Base-by-base conservation (phyloP, 306 rosid genomes). In the Adenanthera pavonina region DNA sequence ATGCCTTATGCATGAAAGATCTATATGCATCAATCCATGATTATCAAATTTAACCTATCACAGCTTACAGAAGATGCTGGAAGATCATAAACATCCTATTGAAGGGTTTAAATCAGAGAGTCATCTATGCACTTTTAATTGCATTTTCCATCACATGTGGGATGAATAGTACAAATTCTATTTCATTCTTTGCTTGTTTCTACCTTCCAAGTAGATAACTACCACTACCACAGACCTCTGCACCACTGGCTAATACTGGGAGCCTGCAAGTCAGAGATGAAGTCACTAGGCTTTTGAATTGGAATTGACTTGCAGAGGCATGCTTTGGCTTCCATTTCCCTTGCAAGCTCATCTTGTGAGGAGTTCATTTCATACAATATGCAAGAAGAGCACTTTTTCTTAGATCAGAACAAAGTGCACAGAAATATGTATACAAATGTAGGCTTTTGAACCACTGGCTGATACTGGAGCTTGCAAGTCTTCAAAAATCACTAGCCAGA, bases 171-270 rank as follows among this genome's bases (percentile, higher is more conserved):
- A 36, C 59, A 67, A 20, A 51, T 75, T 53, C 66, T 49, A 41
- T 13, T 35, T n/a, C 8, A 44, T 35, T 38, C 59, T 9, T 54
- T 46, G 19, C 53, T 59, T 51, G 9, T 51, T 40, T 84, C 78
- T 38, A 62, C 74, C 34, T 25, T 70, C 59, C 81, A 82, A 84
- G 86, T 79, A 11, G 78, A 74, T 11, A 48, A 64, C 66, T 81
- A 84, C 46, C 12, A 64, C 66, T 81, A 84, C 46, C 16, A 77
- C 65, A 84, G 77, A 78, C 62, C 88, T 74, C 80, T 84, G 74
- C 17, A 51, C n/a, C 6, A 1, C 19, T 11, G 7, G 56, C n/a
- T 3, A n/a, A 51, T 51, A 14, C 56, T 14, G 56, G 56, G 19
- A 5, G 56, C 56, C 6, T 43, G 4, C 53, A n/a, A 69, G 30